Conservation (phyloP, 306 rosid species). For the Mucuna pruriens region DNA sequence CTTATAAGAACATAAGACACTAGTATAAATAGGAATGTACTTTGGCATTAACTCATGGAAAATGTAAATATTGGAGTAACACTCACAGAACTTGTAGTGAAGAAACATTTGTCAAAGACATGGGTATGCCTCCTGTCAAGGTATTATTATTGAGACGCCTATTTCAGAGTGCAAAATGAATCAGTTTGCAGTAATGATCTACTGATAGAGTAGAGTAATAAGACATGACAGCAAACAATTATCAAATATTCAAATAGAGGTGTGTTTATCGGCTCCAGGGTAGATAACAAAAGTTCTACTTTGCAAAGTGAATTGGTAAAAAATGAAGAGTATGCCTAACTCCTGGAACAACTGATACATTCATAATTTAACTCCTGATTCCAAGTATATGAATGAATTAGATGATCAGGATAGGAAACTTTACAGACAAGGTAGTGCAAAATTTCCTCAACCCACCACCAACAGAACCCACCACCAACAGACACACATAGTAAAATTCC, state of each 20-base stretch:
- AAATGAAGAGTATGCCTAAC: not conserved
- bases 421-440: not conserved
- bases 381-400: constrained; percentile 28
- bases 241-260: constrained; percentile 13
- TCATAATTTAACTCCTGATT: constrained; percentile 3
- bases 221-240: constrained; percentile 24
- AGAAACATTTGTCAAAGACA: constrained; percentile 51
- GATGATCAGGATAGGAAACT: not conserved
- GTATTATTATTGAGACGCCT: constrained; percentile 98
- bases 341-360: constrained; percentile 1
- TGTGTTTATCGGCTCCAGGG: not conserved
- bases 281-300: not conserved
- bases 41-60: constrained; percentile 17
- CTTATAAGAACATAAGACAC: constrained; percentile 2
- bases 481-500: constrained; percentile 1
- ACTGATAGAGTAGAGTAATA: constrained; percentile 25
- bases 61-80: constrained; percentile 20
- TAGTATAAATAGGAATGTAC: constrained; percentile 10
- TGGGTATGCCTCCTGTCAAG: constrained; percentile 72
- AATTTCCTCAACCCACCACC: not conserved
- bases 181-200: constrained; percentile 42
- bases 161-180: constrained; percentile 42
- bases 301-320: constrained; percentile 3
- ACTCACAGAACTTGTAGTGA: constrained; percentile 98
- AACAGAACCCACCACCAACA: constrained; percentile 3